Evolutionary conservation across 2,329 filamentous ascomycete species (phyloP).

Genomic region (Neonectria magnoliae): DNA sequence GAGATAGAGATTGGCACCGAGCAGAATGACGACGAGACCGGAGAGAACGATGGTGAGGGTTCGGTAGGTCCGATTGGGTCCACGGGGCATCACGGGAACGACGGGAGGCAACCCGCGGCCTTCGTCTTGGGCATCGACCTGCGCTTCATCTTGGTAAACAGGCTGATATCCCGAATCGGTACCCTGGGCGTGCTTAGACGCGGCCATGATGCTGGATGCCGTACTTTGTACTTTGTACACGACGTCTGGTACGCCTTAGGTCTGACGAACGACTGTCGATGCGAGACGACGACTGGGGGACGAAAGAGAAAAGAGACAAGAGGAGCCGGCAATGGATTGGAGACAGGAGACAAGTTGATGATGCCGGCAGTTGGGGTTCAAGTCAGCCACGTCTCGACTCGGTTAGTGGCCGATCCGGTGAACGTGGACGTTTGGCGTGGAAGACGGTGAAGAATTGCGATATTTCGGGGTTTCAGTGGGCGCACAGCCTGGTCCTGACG

Average conservation of each 20-base stretch:
- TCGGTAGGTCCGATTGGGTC: slow-evolving; percentile 43
- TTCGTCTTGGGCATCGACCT: slow-evolving; percentile 30
- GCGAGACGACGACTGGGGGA: slow-evolving; percentile 7
- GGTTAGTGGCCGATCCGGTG: neutral
- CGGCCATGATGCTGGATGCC: slow-evolving; percentile 28
- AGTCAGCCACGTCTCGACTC: neutral
- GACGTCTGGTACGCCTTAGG: neutral
- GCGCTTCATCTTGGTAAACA: slow-evolving; percentile 47
- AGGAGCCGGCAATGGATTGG: neutral
- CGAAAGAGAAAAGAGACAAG: slow-evolving; percentile 9
- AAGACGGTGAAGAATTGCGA: neutral
- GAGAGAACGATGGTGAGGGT: slow-evolving; percentile 47
- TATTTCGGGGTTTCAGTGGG: neutral
- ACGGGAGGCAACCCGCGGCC: slow-evolving; percentile 27
- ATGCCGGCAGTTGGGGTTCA: neutral
- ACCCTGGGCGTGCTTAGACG: slow-evolving; percentile 25
- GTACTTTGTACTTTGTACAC: neutral
- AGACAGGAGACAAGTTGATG: neutral
- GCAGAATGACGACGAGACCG: slow-evolving; percentile 49
- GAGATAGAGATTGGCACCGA: slow-evolving; percentile 50
- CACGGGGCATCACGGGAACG: slow-evolving; percentile 30
- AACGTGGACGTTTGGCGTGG: neutral
- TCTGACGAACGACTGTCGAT: neutral
- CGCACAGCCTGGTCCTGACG: neutral
- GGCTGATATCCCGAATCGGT: slow-evolving; percentile 44